These are phyloP conservation scores for Fusarium stilboides DNA, from an alignment of 2,329 filamentous ascomycete species.

Conservation along the genomic window DNA sequence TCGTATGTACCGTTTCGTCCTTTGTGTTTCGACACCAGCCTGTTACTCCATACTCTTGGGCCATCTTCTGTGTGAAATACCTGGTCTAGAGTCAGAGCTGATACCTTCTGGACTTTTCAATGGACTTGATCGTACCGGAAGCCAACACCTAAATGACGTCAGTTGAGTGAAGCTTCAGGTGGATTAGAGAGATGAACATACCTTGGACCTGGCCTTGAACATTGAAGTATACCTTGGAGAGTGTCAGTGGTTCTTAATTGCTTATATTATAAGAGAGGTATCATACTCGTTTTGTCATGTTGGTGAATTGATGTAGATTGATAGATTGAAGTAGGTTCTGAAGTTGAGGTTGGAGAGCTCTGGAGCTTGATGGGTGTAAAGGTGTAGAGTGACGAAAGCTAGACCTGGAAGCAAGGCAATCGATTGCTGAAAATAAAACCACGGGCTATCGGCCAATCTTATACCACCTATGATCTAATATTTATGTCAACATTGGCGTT, in stretches of 20 bases:
- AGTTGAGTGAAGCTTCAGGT: slow-evolving; percentile 32
- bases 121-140: slow-evolving; percentile 61
- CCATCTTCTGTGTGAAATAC: slow-evolving; percentile 69
- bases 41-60: slow-evolving; percentile 65
- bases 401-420: not conserved
- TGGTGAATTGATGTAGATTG: slow-evolving; percentile 1
- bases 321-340: slow-evolving; percentile 1
- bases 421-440: not conserved
- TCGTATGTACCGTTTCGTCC: slow-evolving; percentile 65
- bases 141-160: slow-evolving; percentile 65
- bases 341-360: not conserved
- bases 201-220: slow-evolving; percentile 81
- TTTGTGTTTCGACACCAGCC: slow-evolving; percentile 75
- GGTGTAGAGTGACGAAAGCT: not conserved
- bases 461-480: slow-evolving; percentile 1
- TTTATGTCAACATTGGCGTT: slow-evolving; percentile 23
- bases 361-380: not conserved
- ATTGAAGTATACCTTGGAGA: slow-evolving; percentile 70
- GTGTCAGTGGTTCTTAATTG: slow-evolving; percentile 4
- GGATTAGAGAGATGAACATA: slow-evolving; percentile 52
- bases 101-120: not conserved
- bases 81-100: slow-evolving; percentile 51
- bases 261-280: not conserved
- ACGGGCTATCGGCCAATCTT: not conserved
- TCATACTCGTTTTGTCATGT: slow-evolving; percentile 57